phyloP scores from a whole-genome alignment of 1,284 basidiomycete genomes.

The Xanthoconium separans region DNA sequence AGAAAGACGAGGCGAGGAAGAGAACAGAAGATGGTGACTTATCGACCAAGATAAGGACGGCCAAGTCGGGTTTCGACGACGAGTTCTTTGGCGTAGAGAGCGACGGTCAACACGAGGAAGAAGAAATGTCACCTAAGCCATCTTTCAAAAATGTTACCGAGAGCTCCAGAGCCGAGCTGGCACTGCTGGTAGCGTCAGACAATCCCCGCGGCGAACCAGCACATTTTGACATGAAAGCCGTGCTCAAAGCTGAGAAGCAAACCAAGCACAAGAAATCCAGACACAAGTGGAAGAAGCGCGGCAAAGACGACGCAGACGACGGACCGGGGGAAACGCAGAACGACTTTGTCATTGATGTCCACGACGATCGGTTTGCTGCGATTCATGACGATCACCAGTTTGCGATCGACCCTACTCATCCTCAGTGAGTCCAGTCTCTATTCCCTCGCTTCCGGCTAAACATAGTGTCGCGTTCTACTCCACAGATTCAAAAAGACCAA shows the following conservation, averaged over 20 bases:
- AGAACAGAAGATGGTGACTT: constrained; percentile 23
- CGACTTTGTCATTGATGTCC: constrained; percentile 83
- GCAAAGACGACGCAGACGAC: constrained; percentile 40
- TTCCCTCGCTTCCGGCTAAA: no score
- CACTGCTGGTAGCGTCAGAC: constrained; percentile 61
- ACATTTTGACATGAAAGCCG: constrained; percentile 92
- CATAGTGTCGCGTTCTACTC: no score
- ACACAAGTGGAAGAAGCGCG: constrained; percentile 40
- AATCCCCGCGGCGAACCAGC: constrained; percentile 54
- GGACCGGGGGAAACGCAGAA: constrained; percentile 65
- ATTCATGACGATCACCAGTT: constrained; percentile 90
- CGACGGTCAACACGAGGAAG: constrained; percentile 44
- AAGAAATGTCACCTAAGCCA: constrained; percentile 20
- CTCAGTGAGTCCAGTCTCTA: constrained; percentile 62
- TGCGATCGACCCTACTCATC: constrained; percentile 95
- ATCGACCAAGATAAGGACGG: constrained; percentile 15
- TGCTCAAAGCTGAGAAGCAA: constrained; percentile 86
- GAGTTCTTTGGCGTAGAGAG: constrained; percentile 58
- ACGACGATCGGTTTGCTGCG: constrained; percentile 86
- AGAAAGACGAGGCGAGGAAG: constrained; percentile 64
- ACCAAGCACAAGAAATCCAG: constrained; percentile 49
- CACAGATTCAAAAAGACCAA: constrained; percentile 86
- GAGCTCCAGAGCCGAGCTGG: constrained; percentile 54
- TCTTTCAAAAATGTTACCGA: constrained; percentile 24
- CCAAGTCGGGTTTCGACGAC: constrained; percentile 48